Evolutionary conservation across 257 asterid species (phyloP).

Genomic region (Solanum lignicaule): DNA sequence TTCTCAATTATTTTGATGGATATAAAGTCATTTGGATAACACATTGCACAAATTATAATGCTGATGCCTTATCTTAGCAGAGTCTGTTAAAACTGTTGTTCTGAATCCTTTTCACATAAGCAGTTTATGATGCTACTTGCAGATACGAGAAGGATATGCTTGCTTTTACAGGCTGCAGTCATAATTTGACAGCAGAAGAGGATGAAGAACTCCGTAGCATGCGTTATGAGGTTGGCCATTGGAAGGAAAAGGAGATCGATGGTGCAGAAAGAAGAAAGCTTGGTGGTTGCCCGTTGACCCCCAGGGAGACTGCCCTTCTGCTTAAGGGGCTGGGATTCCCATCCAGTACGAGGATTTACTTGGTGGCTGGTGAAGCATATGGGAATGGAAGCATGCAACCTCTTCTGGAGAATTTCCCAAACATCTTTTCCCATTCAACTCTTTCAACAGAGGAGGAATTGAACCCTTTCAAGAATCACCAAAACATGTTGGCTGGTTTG

Average conservation of each 20-base stretch:
- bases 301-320: slow-evolving; percentile 88
- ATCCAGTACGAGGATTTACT: slow-evolving; percentile 62
- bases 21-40: neutral
- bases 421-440: slow-evolving; percentile 67
- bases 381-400: slow-evolving; percentile 88
- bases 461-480: slow-evolving; percentile 63
- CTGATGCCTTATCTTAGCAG: neutral
- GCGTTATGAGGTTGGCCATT: slow-evolving; percentile 85
- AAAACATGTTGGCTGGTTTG: slow-evolving; percentile 94
- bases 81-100: neutral
- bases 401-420: slow-evolving; percentile 64
- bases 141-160: slow-evolving; percentile 99
- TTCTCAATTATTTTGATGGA: neutral
- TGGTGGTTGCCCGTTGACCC: slow-evolving; percentile 94
- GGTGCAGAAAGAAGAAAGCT: slow-evolving; percentile 66
- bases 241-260: slow-evolving; percentile 97
- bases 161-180: slow-evolving; percentile 96
- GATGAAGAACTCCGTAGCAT: slow-evolving; percentile 70
- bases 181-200: slow-evolving; percentile 72
- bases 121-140: slow-evolving; percentile 20
- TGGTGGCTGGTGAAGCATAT: slow-evolving; percentile 94
- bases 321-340: slow-evolving; percentile 81
- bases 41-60: neutral
- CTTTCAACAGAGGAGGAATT: slow-evolving; percentile 66
- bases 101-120: neutral